Base-by-base conservation (phyloP, 2,329 filamentous ascomycete genomes). In the Hypoxylon sp. region DNA sequence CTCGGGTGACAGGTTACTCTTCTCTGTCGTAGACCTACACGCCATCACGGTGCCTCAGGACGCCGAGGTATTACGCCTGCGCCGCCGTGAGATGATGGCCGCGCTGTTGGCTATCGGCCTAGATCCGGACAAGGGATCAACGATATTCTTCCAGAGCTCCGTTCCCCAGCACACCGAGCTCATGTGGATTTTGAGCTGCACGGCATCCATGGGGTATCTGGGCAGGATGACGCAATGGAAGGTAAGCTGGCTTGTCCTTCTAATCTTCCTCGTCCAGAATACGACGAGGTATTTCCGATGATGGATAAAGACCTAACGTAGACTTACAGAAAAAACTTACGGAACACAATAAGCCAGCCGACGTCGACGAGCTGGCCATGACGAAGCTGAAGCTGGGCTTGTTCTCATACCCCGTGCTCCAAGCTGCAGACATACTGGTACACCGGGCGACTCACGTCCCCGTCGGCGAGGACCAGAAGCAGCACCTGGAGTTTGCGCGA, bases 221-320 rank as follows among this genome's bases (percentile, higher is more conserved):
- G 91, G 91, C 8, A 86, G 96, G n/a, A 99, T 99, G 96, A 98
- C 96, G 26, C 96, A 98, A 79, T 99, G 96, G 94, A 99, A 99
- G 89, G 93, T 93, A n/a, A n/a, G n/a, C n/a, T 62, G 51, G 74
- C 67, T 22, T 24, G 2, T 30, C 12, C 9, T 9, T 14, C 14
- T 44, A 26, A 14, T 9, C 30, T 18, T 20, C 49, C 26, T 26
- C 2, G 4, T 16, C 30, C 18, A 20, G 4, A 26, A 28, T 9
- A 7, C 14, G 4, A 18, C 2, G 26, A 24, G 22, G 6, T 2
- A 28, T 30, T 24, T 30, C 7, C 14, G 11, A 44, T 22, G n/a
- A 7, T 40, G 36, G 4, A 22, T 30, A 44, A n/a, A 22, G 16
- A 22, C 53, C 53, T 65, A 59, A 65, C 24, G 2, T n/a, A 8